A percentile compares a stretch with the other conserved stretches of the same genome.
phyloP scores from a whole-genome alignment of 2,329 filamentous ascomycete species.

The Clarireedia homoeocarpa region DNA sequence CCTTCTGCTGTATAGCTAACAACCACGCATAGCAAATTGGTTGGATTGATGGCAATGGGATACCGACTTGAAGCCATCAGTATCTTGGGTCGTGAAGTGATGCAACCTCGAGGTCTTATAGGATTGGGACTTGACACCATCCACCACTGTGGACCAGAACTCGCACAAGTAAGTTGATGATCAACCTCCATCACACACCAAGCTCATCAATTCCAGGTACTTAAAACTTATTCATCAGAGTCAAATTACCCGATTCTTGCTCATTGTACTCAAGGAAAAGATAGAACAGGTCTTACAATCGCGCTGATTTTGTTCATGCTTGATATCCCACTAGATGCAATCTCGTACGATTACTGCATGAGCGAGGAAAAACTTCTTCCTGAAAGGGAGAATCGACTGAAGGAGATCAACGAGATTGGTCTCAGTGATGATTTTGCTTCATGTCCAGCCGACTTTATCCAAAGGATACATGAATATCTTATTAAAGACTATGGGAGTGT shows the following conservation, averaged over 20 bases:
- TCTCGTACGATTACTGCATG: slow-evolving; percentile 64
- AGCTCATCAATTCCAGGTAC: slow-evolving; percentile 30
- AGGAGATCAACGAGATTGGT: slow-evolving; percentile 63
- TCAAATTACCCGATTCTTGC: slow-evolving; percentile 57
- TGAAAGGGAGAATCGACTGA: slow-evolving; percentile 55
- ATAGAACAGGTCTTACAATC: slow-evolving; percentile 68
- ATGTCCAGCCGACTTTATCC: slow-evolving; percentile 58
- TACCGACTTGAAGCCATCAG: slow-evolving; percentile 62
- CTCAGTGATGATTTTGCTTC: slow-evolving; percentile 65
- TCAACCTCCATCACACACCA: neutral
- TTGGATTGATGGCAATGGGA: slow-evolving; percentile 55
- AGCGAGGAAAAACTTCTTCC: slow-evolving; percentile 53
- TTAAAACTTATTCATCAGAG: slow-evolving; percentile 40
- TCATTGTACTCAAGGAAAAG: slow-evolving; percentile 87
- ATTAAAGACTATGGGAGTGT: slow-evolving; percentile 57
- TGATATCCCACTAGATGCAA: slow-evolving; percentile 46
- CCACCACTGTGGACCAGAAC: slow-evolving; percentile 34
- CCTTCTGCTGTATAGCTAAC: neutral
- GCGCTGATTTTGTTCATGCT: slow-evolving; percentile 60
- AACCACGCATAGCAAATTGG: slow-evolving; percentile 41
- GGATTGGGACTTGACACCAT: slow-evolving; percentile 39
- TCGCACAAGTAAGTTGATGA: slow-evolving; percentile 37
- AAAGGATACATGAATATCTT: slow-evolving; percentile 49
- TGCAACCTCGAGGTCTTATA: slow-evolving; percentile 63
- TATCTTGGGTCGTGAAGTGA: slow-evolving; percentile 61